Conservation (phyloP, 2,329 filamentous ascomycete species). For the Aspergillus carbonarius region DNA sequence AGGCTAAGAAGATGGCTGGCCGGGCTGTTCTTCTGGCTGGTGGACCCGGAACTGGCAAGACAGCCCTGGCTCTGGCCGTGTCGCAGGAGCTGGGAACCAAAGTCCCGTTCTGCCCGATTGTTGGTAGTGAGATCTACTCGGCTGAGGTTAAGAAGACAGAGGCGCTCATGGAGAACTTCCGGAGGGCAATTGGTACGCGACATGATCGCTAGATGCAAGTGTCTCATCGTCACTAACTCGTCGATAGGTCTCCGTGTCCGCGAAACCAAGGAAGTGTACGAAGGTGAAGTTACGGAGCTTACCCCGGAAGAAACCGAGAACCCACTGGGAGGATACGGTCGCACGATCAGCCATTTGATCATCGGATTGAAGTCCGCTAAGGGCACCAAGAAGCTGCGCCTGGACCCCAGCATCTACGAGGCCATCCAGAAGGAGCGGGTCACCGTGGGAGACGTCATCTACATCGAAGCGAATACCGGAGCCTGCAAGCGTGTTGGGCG, state of each 20-base stretch:
- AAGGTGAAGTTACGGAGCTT: constrained; percentile 96
- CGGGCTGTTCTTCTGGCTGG: constrained; percentile 90
- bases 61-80: constrained; percentile 88
- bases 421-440: constrained; percentile 98
- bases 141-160: constrained; percentile 99
- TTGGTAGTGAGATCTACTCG: constrained; percentile 96
- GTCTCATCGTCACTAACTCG: background rate
- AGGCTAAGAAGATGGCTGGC: constrained; percentile 95
- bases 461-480: constrained; percentile 98
- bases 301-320: constrained; percentile 98
- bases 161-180: constrained; percentile 98
- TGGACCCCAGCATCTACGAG: constrained; percentile 98
- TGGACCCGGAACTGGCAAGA: constrained; percentile 95
- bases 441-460: constrained; percentile 93
- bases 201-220: background rate
- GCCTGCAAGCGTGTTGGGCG: constrained; percentile 95
- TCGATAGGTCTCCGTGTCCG: constrained; percentile 74
- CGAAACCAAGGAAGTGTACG: constrained; percentile 98
- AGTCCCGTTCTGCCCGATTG: constrained; percentile 97
- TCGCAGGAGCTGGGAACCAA: constrained; percentile 97
- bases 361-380: constrained; percentile 94
- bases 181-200: constrained; percentile 78
- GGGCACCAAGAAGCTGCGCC: constrained; percentile 94
- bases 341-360: constrained; percentile 93
- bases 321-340: constrained; percentile 91